Evolutionary conservation across 768 basidiomycete genomes (phyloP), one percentile per base, ranked within the genome.

Genomic region (Termitomyces sp.): DNA sequence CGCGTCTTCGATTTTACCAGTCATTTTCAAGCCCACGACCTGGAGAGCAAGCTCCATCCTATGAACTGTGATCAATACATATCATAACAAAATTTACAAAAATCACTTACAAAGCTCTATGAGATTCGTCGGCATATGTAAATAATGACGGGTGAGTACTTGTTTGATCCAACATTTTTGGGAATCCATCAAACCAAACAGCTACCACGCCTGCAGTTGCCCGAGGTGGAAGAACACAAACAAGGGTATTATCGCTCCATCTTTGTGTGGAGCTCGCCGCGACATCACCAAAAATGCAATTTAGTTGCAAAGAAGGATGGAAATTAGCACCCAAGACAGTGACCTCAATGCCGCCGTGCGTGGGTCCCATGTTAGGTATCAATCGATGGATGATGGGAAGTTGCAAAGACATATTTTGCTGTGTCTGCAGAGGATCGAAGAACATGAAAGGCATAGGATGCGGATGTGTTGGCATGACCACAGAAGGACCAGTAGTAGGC

Each of bases 41-140:
- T 96, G 94, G 4, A 98, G 79, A 56, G 95, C 95, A 57, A 97
- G 84, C 72, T 96, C 96, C 93, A 98, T 96, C 65, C 93, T 96
- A 67, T 34, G 15, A 67, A 63, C 42, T 20, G 60, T 64, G 56
- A 45, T 66, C 45, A 69, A 64, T 57, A 59, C 20, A 59, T 45
- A 31, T 31, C 63, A 43, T 48, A 49, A 51, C 29, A 25, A 57
- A 56, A 56, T 32, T 38, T 14, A 61, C 4, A 66, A 59, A 65
- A 47, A 60, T 54, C 15, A 84, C 92, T 75, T 69, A 94, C 90
- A 98, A 74, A 7, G 91, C 89, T 57, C 93, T 79, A 69, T 98
- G 96, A 31, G 92, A 89, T 62, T 94, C 91, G 67, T 96, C 94
- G 20, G 87, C 85, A 73, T 98, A 98, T 0, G 91, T 94, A 76